These are phyloP conservation scores for Scedosporium boydii DNA, from an alignment of 2,329 filamentous ascomycete species.

Conservation along the genomic window DNA sequence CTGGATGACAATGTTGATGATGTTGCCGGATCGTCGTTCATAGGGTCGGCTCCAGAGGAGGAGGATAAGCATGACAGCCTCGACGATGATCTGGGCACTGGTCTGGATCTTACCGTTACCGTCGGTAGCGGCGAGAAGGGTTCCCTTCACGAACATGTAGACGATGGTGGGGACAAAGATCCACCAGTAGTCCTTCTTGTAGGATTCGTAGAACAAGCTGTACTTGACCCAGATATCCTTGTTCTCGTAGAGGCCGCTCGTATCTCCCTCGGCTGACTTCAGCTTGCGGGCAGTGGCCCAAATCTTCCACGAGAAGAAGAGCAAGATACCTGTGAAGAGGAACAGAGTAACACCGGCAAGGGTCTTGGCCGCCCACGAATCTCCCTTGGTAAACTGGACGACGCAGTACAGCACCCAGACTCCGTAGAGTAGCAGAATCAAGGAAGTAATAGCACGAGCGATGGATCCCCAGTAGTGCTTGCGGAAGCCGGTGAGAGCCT, in stretches of 20 bases:
- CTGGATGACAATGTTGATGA: conserved; percentile 91
- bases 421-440: conserved; percentile 87
- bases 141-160: conserved; percentile 86
- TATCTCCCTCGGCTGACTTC: conserved; percentile 66
- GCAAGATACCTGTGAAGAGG: conserved; percentile 72
- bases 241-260: conserved; percentile 69
- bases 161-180: conserved; percentile 81
- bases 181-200: conserved; percentile 96
- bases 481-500: conserved; percentile 72
- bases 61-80: conserved; percentile 67
- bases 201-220: conserved; percentile 93
- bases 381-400: conserved; percentile 87
- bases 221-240: conserved; percentile 92
- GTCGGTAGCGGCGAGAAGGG: conserved; percentile 73
- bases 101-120: conserved; percentile 79
- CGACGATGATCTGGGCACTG: conserved; percentile 69
- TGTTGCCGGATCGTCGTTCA: conserved; percentile 75
- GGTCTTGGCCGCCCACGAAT: conserved; percentile 85
- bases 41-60: conserved; percentile 81
- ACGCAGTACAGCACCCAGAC: conserved; percentile 94
- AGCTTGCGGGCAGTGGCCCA: conserved; percentile 64
- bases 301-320: conserved; percentile 78
- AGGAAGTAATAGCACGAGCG: conserved; percentile 75
- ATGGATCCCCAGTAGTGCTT: conserved; percentile 95
- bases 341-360: conserved; percentile 74